Evolutionary conservation across 192 early-diverging fungal species (phyloP).

Genomic region (Coemansia sp.): DNA sequence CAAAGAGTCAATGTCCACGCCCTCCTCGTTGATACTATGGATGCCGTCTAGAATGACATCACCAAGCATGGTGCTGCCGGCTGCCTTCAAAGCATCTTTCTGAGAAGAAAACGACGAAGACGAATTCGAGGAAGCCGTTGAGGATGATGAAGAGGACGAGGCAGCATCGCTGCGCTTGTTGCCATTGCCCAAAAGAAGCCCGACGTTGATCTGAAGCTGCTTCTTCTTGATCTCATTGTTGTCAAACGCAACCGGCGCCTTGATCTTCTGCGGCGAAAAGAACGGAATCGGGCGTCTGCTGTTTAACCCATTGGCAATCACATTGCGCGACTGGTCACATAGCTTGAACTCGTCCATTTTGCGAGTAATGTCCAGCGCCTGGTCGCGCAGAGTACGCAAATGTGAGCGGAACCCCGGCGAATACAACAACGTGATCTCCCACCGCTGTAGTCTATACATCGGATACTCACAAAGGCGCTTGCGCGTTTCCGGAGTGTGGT

Average conservation of each 20-base stretch:
- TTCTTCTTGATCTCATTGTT: constrained; percentile 48
- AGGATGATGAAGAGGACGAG: background rate
- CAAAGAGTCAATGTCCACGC: constrained; percentile 42
- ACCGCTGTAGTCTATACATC: constrained; percentile 48
- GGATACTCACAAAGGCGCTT: constrained; percentile 40
- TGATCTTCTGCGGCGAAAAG: constrained; percentile 45
- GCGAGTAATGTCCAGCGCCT: constrained; percentile 29
- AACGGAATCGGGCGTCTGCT: constrained; percentile 43
- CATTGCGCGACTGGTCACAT: constrained; percentile 28
- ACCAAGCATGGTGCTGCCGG: background rate
- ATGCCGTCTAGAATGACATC: background rate
- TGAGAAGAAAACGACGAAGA: background rate
- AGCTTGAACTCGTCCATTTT: constrained; percentile 40
- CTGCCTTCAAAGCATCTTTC: background rate
- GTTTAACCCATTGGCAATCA: constrained; percentile 7
- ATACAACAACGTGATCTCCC: constrained; percentile 51
- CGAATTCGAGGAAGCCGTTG: too few species aligned
- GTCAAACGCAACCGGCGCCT: constrained; percentile 34
- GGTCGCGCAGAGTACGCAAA: constrained; percentile 34
- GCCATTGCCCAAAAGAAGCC: constrained; percentile 31
- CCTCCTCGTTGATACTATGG: constrained; percentile 31
- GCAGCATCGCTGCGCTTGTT: constrained; percentile 9
- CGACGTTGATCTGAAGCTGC: constrained; percentile 51
- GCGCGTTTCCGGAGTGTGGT: constrained; percentile 47
- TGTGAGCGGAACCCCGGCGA: constrained; percentile 42